Percentiles rank a stretch among this genome's conserved stretches.
phyloP scores from a whole-genome alignment of 2,329 filamentous ascomycete species.

The Clarireedia paspali region DNA sequence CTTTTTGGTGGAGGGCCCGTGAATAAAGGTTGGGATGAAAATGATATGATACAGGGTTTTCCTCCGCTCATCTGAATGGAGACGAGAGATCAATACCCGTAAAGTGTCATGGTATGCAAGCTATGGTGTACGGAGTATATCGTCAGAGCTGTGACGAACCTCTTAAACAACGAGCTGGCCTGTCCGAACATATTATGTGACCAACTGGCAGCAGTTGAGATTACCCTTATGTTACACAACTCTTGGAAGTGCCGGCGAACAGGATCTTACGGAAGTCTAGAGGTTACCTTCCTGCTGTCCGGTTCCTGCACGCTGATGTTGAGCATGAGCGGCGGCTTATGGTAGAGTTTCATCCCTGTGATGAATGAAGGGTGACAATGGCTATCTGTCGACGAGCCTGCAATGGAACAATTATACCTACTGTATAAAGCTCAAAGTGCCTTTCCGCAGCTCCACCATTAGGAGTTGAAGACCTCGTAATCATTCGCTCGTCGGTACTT shows the following conservation, averaged over 20 bases:
- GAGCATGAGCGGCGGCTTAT: slow-evolving; percentile 2
- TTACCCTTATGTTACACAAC: slow-evolving; percentile 6
- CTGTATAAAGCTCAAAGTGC: no score
- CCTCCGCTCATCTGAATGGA: slow-evolving; percentile 9
- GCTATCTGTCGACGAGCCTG: not conserved
- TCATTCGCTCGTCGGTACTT: not conserved
- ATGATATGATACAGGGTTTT: slow-evolving; percentile 25
- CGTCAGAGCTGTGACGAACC: not conserved
- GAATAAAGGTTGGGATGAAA: slow-evolving; percentile 22
- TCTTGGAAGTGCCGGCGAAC: slow-evolving; percentile 5
- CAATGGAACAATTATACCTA: not conserved
- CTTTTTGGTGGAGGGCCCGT: slow-evolving; percentile 23
- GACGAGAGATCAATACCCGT: not conserved
- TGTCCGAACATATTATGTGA: slow-evolving; percentile 5
- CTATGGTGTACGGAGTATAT: not conserved
- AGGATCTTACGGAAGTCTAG: slow-evolving; percentile 2
- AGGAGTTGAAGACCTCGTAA: no score
- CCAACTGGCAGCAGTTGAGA: slow-evolving; percentile 4
- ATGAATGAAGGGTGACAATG: not conserved
- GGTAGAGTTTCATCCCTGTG: slow-evolving; percentile 7
- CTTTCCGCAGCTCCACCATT: no score
- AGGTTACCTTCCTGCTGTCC: slow-evolving; percentile 3
- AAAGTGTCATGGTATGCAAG: not conserved
- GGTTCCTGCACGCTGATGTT: slow-evolving; percentile 8
- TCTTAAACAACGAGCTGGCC: slow-evolving; percentile 7